These are phyloP conservation scores for Musa itinerans DNA, from an alignment of 176 grass and related monocot species.

Conservation along the genomic window DNA sequence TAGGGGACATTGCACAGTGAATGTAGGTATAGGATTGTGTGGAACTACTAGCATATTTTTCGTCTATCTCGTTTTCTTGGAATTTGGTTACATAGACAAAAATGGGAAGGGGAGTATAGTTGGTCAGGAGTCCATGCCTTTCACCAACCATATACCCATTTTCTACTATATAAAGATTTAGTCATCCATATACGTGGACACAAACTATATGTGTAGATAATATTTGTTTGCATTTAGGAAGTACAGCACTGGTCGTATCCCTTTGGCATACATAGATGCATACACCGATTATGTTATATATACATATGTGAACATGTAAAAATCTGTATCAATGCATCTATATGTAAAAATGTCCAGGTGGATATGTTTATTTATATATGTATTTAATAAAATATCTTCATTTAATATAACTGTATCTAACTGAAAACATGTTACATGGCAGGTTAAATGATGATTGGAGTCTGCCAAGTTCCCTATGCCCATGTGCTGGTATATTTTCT, in stretches of 20 bases:
- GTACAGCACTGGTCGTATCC: no score
- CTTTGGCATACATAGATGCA: background rate
- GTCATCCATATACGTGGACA: background rate
- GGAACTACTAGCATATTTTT: background rate
- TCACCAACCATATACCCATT: background rate
- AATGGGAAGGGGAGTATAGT: background rate
- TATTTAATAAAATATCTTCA: background rate
- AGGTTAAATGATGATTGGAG: constrained; percentile 57
- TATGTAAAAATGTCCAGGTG: background rate
- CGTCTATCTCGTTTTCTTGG: background rate
- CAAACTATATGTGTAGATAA: background rate
- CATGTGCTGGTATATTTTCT: constrained; percentile 58
- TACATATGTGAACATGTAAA: background rate
- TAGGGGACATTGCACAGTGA: no score
- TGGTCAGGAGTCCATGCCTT: background rate
- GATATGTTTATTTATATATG: background rate
- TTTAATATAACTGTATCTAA: background rate
- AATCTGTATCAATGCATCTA: background rate
- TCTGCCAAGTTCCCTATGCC: constrained; percentile 62
- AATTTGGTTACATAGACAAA: background rate
- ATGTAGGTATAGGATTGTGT: no score
- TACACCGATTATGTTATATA: background rate
- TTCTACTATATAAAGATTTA: background rate
- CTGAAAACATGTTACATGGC: background rate
- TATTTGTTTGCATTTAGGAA: background rate